phyloP scores from a whole-genome alignment of 2,329 filamentous ascomycete species.

The Onygenales sp. region DNA sequence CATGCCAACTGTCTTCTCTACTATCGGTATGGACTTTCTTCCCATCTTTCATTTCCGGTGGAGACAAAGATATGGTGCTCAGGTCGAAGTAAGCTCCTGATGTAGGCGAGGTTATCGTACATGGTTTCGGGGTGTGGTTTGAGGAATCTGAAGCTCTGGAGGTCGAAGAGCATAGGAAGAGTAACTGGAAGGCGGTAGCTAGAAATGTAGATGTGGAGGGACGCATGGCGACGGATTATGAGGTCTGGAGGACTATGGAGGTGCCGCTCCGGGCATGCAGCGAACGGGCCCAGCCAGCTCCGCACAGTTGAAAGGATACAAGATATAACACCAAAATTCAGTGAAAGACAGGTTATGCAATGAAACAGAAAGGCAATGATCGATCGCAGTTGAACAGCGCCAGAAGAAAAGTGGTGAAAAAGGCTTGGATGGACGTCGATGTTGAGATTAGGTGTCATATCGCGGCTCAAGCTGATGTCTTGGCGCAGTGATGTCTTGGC shows the following conservation, averaged over 20 bases:
- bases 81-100: constrained; percentile 56
- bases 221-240: constrained; percentile 24
- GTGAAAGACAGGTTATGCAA: not conserved
- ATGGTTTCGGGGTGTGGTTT: constrained; percentile 40
- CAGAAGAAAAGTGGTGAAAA: not conserved
- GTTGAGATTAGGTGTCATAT: not conserved
- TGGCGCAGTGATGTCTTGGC: not conserved
- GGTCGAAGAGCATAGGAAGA: constrained; percentile 24
- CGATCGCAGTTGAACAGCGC: not conserved
- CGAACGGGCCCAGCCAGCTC: not conserved
- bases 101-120: constrained; percentile 53
- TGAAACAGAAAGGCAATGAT: not conserved
- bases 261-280: not conserved
- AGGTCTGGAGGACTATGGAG: not conserved
- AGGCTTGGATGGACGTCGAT: not conserved
- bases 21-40: constrained; percentile 29
- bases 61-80: constrained; percentile 45
- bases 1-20: constrained; percentile 38
- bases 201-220: constrained; percentile 17
- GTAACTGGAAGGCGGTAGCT: constrained; percentile 20
- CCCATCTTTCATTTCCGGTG: constrained; percentile 34
- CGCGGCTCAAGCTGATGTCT: not conserved
- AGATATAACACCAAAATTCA: not conserved
- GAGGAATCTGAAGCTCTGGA: constrained; percentile 29
- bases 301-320: not conserved